phyloP scores from a whole-genome alignment of 257 asterid species.

The Striga asiatica region DNA sequence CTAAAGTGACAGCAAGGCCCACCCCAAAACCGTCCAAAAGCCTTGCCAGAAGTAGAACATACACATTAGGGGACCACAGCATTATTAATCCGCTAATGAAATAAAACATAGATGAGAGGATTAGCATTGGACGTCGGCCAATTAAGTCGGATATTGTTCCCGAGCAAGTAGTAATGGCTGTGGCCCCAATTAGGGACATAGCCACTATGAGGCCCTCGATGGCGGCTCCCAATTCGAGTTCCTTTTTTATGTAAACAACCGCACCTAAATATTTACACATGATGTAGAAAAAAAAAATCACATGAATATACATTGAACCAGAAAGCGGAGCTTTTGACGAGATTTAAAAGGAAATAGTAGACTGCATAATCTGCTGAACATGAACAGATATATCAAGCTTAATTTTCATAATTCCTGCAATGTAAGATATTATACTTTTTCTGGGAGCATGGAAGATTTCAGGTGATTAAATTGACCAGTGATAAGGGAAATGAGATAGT shows the following conservation, averaged over 20 bases:
- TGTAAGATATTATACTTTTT: too few species aligned
- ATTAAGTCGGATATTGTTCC: constrained; percentile 57
- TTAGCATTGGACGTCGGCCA: constrained; percentile 81
- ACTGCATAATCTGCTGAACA: too few species aligned
- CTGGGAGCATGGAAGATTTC: too few species aligned
- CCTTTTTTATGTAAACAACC: constrained; percentile 62
- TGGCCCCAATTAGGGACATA: constrained; percentile 78
- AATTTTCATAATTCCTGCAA: too few species aligned
- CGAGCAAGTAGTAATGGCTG: constrained; percentile 60
- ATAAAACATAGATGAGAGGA: constrained; percentile 54
- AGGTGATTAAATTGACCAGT: not conserved
- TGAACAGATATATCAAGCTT: too few species aligned
- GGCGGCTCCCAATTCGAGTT: constrained; percentile 36
- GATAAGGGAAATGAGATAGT: not conserved
- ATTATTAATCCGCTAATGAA: constrained; percentile 65
- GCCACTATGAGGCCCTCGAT: constrained; percentile 75
- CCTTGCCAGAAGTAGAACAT: constrained; percentile 58
- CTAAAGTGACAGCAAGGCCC: constrained; percentile 67
- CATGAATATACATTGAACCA: too few species aligned
- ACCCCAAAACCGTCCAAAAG: constrained; percentile 68
- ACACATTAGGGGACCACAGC: constrained; percentile 82
- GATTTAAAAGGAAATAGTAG: too few species aligned
- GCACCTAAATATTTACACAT: constrained; percentile 43
- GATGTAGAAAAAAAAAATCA: constrained; percentile 1
- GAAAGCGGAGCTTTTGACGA: too few species aligned